Evolutionary conservation across 2,329 filamentous ascomycete species (phyloP).

Genomic region (Diaporthe sp.): DNA sequence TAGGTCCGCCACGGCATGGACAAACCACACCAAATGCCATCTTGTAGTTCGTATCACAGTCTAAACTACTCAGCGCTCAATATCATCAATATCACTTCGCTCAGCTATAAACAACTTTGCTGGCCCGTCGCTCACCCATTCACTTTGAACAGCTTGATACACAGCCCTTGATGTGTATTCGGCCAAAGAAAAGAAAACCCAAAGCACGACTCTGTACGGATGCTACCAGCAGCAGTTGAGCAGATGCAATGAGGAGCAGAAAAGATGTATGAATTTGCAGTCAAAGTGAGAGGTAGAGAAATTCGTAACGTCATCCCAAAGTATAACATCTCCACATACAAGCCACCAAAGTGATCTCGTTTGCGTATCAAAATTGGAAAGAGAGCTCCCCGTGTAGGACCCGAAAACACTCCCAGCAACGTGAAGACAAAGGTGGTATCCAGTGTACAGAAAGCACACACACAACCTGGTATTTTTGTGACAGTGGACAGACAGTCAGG

Average conservation of each 20-base stretch:
- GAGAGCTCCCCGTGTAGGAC: conserved; percentile 41
- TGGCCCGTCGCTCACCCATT: background rate
- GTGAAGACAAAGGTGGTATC: conserved; percentile 48
- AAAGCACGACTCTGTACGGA: background rate
- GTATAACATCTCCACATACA: conserved; percentile 32
- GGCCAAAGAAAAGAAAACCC: background rate
- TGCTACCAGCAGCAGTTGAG: conserved; percentile 19
- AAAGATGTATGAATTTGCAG: conserved; percentile 31
- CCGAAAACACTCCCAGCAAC: conserved; percentile 44
- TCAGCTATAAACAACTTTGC: background rate
- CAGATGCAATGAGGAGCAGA: background rate
- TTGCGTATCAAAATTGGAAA: conserved; percentile 38
- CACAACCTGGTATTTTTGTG: conserved; percentile 44
- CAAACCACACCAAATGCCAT: background rate
- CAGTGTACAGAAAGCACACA: conserved; percentile 45
- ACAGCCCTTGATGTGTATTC: background rate
- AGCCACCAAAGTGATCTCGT: conserved; percentile 24
- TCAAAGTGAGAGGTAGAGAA: conserved; percentile 38
- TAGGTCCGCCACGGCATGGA: background rate
- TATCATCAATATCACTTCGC: background rate
- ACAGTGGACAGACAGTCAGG: conserved; percentile 30
- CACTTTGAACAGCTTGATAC: background rate
- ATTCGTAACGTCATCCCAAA: conserved; percentile 42
- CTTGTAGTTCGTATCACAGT: conserved; percentile 20
- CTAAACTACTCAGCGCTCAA: conserved; percentile 2